Conservation (phyloP, 2,329 filamentous ascomycete genomes). For the Coniochaeta sp. region DNA sequence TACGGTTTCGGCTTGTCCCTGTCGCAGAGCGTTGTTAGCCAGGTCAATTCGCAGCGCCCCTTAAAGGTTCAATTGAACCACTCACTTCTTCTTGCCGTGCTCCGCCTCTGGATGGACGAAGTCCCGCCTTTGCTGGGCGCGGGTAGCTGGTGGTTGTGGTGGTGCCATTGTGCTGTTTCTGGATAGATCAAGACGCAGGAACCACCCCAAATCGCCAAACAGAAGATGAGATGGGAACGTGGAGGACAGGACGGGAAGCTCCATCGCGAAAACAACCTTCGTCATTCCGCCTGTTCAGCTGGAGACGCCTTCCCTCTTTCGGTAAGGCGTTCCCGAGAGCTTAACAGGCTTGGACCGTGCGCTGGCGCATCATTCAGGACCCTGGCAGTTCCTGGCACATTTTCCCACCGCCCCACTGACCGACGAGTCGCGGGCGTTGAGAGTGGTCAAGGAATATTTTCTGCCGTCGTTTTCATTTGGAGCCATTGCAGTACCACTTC, state of each 20-base stretch:
- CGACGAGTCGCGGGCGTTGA: not conserved
- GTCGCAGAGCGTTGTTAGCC: conserved; percentile 7
- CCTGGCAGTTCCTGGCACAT: not conserved
- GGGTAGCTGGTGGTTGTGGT: not conserved
- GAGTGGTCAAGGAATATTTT: not conserved
- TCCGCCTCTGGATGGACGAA: conserved; percentile 42
- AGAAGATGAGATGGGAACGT: not conserved
- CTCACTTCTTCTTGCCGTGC: conserved; percentile 47
- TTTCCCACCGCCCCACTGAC: not conserved
- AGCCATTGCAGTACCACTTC: too few species aligned
- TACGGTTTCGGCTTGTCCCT: conserved; percentile 46
- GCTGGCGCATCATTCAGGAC: not conserved
- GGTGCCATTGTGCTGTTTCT: not conserved
- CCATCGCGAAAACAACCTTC: not conserved
- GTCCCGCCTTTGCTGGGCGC: conserved; percentile 14
- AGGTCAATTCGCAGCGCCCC: conserved; percentile 33
- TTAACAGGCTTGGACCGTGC: not conserved
- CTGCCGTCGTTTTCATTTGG: conserved; percentile 6
- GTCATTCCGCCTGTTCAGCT: not conserved
- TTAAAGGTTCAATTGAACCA: not conserved
- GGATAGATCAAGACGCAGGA: not conserved
- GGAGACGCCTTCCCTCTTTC: not conserved
- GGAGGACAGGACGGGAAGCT: too few species aligned
- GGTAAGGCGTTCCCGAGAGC: not conserved
- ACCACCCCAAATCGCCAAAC: not conserved